Evolutionary conservation across 208 protist species (phyloP), one percentile per base, ranked within the genome.

Genomic region (Vickermania spadyakhi): DNA sequence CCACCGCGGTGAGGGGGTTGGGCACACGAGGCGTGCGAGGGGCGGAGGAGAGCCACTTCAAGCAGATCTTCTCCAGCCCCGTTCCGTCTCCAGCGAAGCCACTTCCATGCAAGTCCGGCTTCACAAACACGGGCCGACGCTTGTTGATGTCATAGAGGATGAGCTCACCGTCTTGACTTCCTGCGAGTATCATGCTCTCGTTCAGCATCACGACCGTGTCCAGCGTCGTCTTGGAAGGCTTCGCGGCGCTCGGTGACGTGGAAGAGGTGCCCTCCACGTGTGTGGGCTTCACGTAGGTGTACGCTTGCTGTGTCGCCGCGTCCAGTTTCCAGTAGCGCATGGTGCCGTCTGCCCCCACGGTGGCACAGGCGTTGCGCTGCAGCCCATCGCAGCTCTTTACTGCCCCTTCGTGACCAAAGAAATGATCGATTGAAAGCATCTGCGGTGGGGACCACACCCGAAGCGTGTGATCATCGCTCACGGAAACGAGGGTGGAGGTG

Each of bases 241-340:
- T 7, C 7, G 36, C 11, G 49, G 1, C 28, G 41, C 5, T 29
- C 56, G 28, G n/a, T 45, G 26, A 42, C 49, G 3, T 1, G 50
- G 3, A 18, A 54, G 71, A 36, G 27, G 56, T 29, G 31, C 41
- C 62, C 13, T 67, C 22, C 26, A 54, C 28, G 21, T 21, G 62
- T 56, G 3, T 52, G 14, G 0, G 41, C 28, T 22, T 63, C 0
- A 68, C 22, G 67, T 83, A 89, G 25, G 41, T 55, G 73, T 77
- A 91, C 30, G 59, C 70, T 68, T 90, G 82, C 71, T 91, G 84
- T 58, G 89, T 94, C 3, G 84, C 89, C 7, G 81, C 85, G 36
- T 93, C 86, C 28, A 91, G 68, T 60, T 91, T 90, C 84, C 86
- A 96, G 53, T 86, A 91, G 31, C 89, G 89, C 83, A 94, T 87